Conservation (phyloP, 2,329 filamentous ascomycete species). For the Neofusicoccum sp. region DNA sequence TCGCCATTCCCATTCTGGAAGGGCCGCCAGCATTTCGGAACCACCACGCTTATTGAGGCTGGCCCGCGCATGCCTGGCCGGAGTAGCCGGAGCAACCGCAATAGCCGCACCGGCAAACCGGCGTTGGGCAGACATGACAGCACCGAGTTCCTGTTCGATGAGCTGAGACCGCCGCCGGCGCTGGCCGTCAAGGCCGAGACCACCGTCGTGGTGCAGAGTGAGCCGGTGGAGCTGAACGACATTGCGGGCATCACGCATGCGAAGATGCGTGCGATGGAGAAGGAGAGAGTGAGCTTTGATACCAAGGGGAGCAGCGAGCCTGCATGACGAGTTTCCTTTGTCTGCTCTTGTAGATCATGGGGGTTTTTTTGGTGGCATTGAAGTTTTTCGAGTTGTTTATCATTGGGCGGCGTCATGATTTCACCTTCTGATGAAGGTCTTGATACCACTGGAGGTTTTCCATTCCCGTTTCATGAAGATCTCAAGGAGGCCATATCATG, state of each 20-base stretch:
- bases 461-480: not conserved
- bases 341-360: not conserved
- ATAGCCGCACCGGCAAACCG: conserved; percentile 31
- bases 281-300: conserved; percentile 6
- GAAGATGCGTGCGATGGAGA: not conserved
- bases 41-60: conserved; percentile 48
- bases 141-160: not conserved
- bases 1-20: conserved; percentile 30
- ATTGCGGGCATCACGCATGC: not conserved
- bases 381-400: not conserved
- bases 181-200: conserved; percentile 45
- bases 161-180: not conserved
- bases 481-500: no score
- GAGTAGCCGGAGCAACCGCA: not conserved
- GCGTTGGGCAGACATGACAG: not conserved
- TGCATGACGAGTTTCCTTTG: not conserved
- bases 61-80: not conserved
- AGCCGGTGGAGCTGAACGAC: conserved; percentile 21
- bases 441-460: not conserved
- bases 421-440: not conserved
- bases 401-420: conserved; percentile 3
- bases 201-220: conserved; percentile 39
- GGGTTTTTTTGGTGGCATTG: no score
- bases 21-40: conserved; percentile 45
- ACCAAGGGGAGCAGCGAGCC: not conserved